Percentiles rank a stretch among this genome's conserved stretches.
These are phyloP conservation scores for Leishmania braziliensis DNA, from an alignment of 208 protist species.

Conservation along the genomic window DNA sequence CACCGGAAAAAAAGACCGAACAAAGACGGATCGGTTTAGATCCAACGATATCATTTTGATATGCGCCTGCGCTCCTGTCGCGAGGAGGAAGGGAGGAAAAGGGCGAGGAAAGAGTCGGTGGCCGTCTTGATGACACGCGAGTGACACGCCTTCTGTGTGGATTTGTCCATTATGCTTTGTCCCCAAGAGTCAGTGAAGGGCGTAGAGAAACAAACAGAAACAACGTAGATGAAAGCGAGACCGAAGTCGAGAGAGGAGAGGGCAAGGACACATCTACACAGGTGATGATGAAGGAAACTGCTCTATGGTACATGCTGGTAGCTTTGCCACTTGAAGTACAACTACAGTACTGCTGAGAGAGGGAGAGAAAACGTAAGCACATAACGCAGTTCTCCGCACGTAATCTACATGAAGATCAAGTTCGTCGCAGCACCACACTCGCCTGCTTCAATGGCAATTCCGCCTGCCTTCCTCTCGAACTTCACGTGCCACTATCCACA, in stretches of 20 bases:
- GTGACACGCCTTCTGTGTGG: neutral
- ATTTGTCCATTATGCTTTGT: neutral
- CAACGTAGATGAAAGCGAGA: neutral
- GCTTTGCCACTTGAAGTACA: neutral
- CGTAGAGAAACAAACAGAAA: conserved; percentile 3
- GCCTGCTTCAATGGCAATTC: neutral
- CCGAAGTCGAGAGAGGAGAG: neutral
- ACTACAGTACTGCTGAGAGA: neutral
- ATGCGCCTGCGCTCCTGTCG: neutral
- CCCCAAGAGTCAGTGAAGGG: neutral
- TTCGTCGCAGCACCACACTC: neutral
- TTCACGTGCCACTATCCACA: neutral
- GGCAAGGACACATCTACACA: neutral
- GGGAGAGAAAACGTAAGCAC: conserved; percentile 5
- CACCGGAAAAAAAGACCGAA: neutral
- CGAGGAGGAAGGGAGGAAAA: neutral
- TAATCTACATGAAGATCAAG: neutral
- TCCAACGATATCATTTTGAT: neutral
- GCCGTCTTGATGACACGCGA: neutral
- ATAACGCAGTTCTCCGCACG: neutral
- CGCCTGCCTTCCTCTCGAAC: neutral
- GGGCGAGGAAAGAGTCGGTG: neutral
- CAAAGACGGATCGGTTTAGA: neutral
- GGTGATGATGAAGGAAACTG: neutral
- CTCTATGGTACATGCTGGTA: neutral